Evolutionary conservation across 2,329 filamentous ascomycete genomes (phyloP).

Genomic region (Apiospora pterosperma): DNA sequence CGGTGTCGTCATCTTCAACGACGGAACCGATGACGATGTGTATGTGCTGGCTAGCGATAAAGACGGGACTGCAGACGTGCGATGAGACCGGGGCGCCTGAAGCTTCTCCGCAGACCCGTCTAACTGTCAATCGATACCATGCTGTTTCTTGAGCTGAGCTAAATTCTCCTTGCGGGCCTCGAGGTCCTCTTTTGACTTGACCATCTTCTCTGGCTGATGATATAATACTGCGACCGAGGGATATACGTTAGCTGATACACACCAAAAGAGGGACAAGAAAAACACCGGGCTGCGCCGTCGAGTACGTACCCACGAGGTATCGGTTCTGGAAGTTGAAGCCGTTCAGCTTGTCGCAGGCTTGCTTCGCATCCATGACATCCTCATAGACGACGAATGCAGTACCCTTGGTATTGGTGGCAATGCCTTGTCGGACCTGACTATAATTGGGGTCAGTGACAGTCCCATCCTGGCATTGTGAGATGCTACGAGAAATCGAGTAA

Average conservation of each 20-base stretch:
- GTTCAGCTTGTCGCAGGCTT: slow-evolving; percentile 98
- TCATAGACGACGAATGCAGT: slow-evolving; percentile 99
- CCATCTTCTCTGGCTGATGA: slow-evolving; percentile 64
- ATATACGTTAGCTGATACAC: slow-evolving; percentile 9
- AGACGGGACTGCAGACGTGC: slow-evolving; percentile 61
- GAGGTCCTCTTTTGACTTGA: slow-evolving; percentile 88
- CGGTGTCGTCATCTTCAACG: slow-evolving; percentile 10
- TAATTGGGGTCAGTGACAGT: slow-evolving; percentile 20
- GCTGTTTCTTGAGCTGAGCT: slow-evolving; percentile 96
- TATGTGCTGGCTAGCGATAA: slow-evolving; percentile 38
- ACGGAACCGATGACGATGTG: slow-evolving; percentile 20
- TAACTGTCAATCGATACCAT: slow-evolving; percentile 96
- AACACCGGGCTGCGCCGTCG: neutral
- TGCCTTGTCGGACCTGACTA: slow-evolving; percentile 97
- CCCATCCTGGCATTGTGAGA: neutral
- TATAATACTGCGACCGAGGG: slow-evolving; percentile 47
- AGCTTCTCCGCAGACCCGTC: slow-evolving; percentile 61
- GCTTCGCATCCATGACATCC: slow-evolving; percentile 98
- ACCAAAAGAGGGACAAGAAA: neutral
- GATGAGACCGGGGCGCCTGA: slow-evolving; percentile 37
- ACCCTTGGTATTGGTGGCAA: slow-evolving; percentile 95
- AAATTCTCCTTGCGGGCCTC: slow-evolving; percentile 93
- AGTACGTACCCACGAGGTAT: slow-evolving; percentile 84
- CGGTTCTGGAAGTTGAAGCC: slow-evolving; percentile 99
- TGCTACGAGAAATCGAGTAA: slow-evolving; percentile 9